These are phyloP conservation scores for Mimosa pudica DNA, from an alignment of 306 rosid species.

Conservation along the genomic window DNA sequence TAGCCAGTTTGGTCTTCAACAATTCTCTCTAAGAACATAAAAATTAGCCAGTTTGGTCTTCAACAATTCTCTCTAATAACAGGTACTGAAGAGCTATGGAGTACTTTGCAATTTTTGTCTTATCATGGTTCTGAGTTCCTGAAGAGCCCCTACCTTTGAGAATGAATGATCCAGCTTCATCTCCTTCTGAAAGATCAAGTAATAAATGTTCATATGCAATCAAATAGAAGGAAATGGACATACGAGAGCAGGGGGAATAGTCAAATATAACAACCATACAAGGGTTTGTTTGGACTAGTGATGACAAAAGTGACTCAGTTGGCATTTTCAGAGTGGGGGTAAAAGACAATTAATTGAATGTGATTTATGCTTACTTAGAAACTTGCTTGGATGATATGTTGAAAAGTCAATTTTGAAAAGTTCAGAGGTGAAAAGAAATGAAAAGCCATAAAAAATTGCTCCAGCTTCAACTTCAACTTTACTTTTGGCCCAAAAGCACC, in stretches of 20 bases:
- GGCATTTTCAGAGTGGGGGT: too few species aligned
- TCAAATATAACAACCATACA: background rate
- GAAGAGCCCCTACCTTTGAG: conserved; percentile 49
- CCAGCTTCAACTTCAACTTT: too few species aligned
- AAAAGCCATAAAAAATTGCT: too few species aligned
- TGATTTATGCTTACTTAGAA: too few species aligned
- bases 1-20: conserved; percentile 40
- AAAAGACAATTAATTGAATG: too few species aligned
- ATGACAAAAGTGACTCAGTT: too few species aligned
- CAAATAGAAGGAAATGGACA: background rate
- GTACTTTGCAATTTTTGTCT: conserved; percentile 58
- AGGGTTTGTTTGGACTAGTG: too few species aligned
- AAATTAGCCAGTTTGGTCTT: background rate
- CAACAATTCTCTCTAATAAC: conserved; percentile 51
- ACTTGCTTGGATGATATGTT: too few species aligned
- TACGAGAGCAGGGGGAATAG: background rate
- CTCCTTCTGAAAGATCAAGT: conserved; percentile 53
- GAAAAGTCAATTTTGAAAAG: too few species aligned
- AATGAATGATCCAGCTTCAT: conserved; percentile 59
- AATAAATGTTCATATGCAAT: conserved; percentile 12
- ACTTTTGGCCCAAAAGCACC: too few species aligned
- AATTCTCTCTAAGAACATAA: conserved; percentile 53
- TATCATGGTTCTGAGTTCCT: conserved; percentile 35
- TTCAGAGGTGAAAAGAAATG: too few species aligned
- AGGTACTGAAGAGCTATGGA: conserved; percentile 84